These are phyloP conservation scores for Cryphonectria naterciae DNA, from an alignment of 2,329 filamentous ascomycete species.

Conservation along the genomic window DNA sequence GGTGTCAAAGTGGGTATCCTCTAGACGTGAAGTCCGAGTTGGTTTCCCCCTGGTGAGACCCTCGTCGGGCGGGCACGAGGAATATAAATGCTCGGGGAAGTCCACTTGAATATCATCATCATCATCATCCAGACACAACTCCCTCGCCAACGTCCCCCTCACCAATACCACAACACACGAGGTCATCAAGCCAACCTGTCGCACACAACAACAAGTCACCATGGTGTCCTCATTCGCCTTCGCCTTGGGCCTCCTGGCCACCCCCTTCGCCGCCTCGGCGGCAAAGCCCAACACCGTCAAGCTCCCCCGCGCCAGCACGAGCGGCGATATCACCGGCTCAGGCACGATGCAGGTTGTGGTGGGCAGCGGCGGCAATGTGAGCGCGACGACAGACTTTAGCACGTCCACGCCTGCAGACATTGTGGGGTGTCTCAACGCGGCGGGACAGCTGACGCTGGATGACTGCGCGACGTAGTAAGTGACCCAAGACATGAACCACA, in stretches of 20 bases:
- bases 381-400: slow-evolving; percentile 6
- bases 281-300: not conserved
- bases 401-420: slow-evolving; percentile 11
- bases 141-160: not conserved
- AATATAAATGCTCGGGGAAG: not conserved
- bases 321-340: slow-evolving; percentile 7
- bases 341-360: slow-evolving; percentile 22
- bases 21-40: not conserved
- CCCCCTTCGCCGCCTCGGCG: slow-evolving; percentile 1
- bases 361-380: slow-evolving; percentile 17
- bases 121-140: not conserved
- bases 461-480: slow-evolving; percentile 22
- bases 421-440: slow-evolving; percentile 23
- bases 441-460: slow-evolving; percentile 21
- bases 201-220: not conserved
- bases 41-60: not conserved
- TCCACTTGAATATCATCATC: not conserved
- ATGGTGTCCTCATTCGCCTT: slow-evolving; percentile 17
- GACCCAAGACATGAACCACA: not conserved
- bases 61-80: not conserved
- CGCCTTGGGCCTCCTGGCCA: slow-evolving; percentile 3
- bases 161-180: not conserved
- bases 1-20: not conserved
- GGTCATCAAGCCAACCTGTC: not conserved
- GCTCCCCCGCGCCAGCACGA: not conserved